Conservation (phyloP, 1,284 basidiomycete genomes). For the Takashimella tepidaria region DNA sequence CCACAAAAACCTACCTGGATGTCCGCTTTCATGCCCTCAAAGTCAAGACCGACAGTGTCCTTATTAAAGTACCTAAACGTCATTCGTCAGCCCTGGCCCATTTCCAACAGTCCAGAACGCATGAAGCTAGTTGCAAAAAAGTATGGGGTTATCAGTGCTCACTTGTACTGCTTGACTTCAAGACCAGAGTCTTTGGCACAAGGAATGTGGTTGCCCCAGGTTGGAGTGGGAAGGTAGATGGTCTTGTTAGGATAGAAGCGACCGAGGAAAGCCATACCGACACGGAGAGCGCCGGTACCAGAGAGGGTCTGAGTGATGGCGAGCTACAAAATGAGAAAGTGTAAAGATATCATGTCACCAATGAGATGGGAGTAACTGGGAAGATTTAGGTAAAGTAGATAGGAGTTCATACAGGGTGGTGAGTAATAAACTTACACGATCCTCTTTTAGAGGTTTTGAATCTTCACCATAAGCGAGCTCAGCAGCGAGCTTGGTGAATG, state of each 20-base stretch:
- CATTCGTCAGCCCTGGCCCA: not conserved
- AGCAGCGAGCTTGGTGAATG: slow-evolving; percentile 84
- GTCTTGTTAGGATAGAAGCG: slow-evolving; percentile 86
- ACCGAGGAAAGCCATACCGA: slow-evolving; percentile 85
- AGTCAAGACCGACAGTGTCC: slow-evolving; percentile 88
- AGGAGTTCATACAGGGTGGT: not conserved
- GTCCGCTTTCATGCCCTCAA: slow-evolving; percentile 83
- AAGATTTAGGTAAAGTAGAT: not conserved
- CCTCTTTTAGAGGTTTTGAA: slow-evolving; percentile 66
- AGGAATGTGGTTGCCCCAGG: slow-evolving; percentile 96
- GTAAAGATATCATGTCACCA: slow-evolving; percentile 1
- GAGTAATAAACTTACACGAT: slow-evolving; percentile 58
- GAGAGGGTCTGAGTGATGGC: slow-evolving; percentile 95
- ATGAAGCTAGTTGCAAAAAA: no score
- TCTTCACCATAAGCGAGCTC: slow-evolving; percentile 88
- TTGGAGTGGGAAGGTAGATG: slow-evolving; percentile 90
- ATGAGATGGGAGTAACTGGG: not conserved
- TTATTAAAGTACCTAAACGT: slow-evolving; percentile 75
- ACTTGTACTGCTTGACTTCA: slow-evolving; percentile 82
- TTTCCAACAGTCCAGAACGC: not conserved
- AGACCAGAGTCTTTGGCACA: slow-evolving; percentile 83
- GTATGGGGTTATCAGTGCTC: slow-evolving; percentile 12
- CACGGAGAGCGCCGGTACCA: slow-evolving; percentile 94
- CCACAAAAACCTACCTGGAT: slow-evolving; percentile 56
- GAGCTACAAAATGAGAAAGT: slow-evolving; percentile 54